These are phyloP conservation scores for Mercurialis annua DNA, from an alignment of 345 rosid species.

Conservation along the genomic window DNA sequence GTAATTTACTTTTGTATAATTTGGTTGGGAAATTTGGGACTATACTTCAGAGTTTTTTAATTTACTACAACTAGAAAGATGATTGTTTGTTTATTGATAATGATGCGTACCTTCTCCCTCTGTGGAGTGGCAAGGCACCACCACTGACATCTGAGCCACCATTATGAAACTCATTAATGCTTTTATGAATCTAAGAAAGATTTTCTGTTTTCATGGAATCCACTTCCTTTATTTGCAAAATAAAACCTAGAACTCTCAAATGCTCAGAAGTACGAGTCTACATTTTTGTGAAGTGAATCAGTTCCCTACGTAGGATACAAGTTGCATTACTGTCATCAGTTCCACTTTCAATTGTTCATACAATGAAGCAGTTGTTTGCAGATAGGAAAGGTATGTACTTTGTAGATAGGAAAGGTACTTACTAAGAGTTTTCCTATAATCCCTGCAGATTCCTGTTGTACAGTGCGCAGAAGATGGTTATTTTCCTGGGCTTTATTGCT, in stretches of 20 bases:
- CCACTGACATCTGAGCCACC: not conserved
- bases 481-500: conserved; percentile 83
- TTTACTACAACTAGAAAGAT: too few species aligned
- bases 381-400: too few species aligned
- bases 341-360: too few species aligned
- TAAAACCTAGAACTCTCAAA: not conserved
- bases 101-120: not conserved
- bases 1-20: not conserved
- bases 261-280: not conserved
- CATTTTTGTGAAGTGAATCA: too few species aligned
- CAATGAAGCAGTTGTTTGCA: not conserved
- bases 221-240: too few species aligned
- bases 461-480: conserved; percentile 61
- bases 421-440: conserved; percentile 9
- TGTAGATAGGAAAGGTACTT: not conserved
- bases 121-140: not conserved
- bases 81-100: too few species aligned
- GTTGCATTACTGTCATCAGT: too few species aligned
- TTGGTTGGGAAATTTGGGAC: not conserved
- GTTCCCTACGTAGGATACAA: too few species aligned
- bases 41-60: not conserved
- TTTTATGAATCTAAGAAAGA: not conserved
- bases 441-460: conserved; percentile 68
- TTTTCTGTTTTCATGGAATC: not conserved
- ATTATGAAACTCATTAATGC: not conserved